A percentile compares a stretch with the other conserved stretches of the same genome.
Conservation (phyloP, 306 rosid genomes). For the Lablab purpureus region DNA sequence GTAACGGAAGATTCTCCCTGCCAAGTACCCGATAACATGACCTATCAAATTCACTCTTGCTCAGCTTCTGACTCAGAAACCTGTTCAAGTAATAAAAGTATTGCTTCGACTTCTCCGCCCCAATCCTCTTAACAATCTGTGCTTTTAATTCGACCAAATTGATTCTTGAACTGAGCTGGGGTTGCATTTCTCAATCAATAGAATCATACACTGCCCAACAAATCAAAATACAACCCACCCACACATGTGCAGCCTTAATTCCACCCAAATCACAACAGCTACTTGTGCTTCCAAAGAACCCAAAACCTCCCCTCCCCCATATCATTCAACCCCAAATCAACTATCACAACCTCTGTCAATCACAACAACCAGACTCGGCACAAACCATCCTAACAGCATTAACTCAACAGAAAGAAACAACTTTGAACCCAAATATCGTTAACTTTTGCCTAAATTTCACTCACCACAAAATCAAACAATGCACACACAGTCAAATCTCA, state of each 20-base stretch:
- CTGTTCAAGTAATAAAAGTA: conserved; percentile 76
- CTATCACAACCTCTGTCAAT: conserved; percentile 42
- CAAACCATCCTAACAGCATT: conserved; percentile 47
- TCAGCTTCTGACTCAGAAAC: conserved; percentile 84
- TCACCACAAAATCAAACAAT: conserved; percentile 54
- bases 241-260: conserved; percentile 53
- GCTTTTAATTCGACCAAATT: conserved; percentile 92
- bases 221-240: conserved; percentile 55
- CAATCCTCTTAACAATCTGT: conserved; percentile 81
- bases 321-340: conserved; percentile 54
- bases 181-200: conserved; percentile 84
- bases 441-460: conserved; percentile 56
- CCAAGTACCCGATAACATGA: conserved; percentile 75
- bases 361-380: conserved; percentile 42
- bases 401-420: conserved; percentile 47
- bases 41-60: conserved; percentile 85
- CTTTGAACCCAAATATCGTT: conserved; percentile 44
- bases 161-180: conserved; percentile 83
- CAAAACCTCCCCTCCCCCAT: conserved; percentile 58
- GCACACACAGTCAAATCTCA: conserved; percentile 72
- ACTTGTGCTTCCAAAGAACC: conserved; percentile 61
- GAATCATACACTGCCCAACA: conserved; percentile 69
- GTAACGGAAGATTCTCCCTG: conserved; percentile 80
- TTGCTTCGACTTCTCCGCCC: conserved; percentile 70
- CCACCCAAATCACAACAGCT: conserved; percentile 55